Evolutionary conservation across 208 protist genomes (phyloP).

Genomic region (Leishmania tropica): DNA sequence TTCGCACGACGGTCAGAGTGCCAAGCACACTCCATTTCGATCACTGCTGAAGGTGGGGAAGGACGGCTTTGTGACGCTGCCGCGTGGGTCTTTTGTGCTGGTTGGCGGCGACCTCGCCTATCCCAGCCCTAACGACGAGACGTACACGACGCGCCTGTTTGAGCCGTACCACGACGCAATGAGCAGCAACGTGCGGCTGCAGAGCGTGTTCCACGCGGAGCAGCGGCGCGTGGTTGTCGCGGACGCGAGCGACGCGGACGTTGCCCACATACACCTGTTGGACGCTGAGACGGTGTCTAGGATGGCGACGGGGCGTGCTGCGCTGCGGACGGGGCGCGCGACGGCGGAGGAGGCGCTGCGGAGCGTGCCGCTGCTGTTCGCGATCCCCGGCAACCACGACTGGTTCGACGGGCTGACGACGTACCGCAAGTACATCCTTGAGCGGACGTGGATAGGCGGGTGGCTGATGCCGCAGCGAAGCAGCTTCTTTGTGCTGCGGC

Average conservation of each 20-base stretch:
- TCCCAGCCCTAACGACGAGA: conserved; percentile 74
- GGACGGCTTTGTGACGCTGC: conserved; percentile 36
- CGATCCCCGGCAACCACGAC: conserved; percentile 90
- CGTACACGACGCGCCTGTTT: conserved; percentile 74
- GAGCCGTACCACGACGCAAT: conserved; percentile 75
- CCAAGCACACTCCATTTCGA: neutral
- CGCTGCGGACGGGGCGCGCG: conserved; percentile 24
- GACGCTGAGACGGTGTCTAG: conserved; percentile 44
- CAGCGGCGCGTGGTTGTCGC: conserved; percentile 51
- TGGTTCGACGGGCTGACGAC: conserved; percentile 89
- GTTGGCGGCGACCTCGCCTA: conserved; percentile 88
- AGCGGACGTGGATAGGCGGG: conserved; percentile 75
- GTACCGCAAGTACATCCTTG: conserved; percentile 79
- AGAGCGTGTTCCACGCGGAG: conserved; percentile 44
- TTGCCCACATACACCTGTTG: conserved; percentile 61
- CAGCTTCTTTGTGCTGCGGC: conserved; percentile 78
- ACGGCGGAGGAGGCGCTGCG: conserved; percentile 58
- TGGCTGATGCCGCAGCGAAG: conserved; percentile 89
- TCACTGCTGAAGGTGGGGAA: neutral
- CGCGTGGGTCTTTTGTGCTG: conserved; percentile 77
- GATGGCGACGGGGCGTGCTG: conserved; percentile 34
- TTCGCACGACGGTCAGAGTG: neutral
- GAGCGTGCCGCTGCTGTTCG: conserved; percentile 73
- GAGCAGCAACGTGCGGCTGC: conserved; percentile 43
- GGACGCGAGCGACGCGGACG: conserved; percentile 48